Evolutionary conservation across 306 rosid genomes (phyloP).

Genomic region (Castanea sativa): DNA sequence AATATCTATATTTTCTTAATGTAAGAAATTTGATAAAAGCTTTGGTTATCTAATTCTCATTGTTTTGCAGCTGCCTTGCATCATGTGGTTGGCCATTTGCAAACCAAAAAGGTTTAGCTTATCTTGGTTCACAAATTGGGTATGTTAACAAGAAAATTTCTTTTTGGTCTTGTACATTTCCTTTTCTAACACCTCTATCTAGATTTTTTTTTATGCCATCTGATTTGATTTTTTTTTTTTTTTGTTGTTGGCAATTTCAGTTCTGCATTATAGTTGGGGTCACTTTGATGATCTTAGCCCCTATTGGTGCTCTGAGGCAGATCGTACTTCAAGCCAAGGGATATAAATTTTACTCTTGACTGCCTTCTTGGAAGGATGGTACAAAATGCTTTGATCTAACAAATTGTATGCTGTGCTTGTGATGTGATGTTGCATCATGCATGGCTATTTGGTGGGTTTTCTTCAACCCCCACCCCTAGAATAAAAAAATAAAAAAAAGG

Average conservation of each 20-base stretch:
- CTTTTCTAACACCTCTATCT: background rate
- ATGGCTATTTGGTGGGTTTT: background rate
- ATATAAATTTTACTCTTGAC: constrained; percentile 22
- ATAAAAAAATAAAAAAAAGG: too few species aligned
- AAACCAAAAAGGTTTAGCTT: constrained; percentile 34
- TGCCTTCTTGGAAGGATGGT: background rate
- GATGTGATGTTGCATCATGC: background rate
- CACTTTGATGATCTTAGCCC: constrained; percentile 18
- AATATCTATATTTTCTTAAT: background rate
- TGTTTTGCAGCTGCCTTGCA: constrained; percentile 43
- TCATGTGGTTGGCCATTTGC: constrained; percentile 38
- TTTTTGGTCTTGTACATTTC: too few species aligned
- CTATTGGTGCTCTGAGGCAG: constrained; percentile 29
- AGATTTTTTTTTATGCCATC: background rate
- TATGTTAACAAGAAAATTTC: background rate
- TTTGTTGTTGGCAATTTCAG: background rate
- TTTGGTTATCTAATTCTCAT: background rate
- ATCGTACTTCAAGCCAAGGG: constrained; percentile 22
- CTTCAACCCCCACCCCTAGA: too few species aligned
- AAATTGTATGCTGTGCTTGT: background rate
- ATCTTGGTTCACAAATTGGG: constrained; percentile 43
- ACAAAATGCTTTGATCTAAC: background rate
- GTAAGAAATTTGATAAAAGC: background rate
- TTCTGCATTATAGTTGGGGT: constrained; percentile 22
- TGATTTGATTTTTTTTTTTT: background rate